Conservation (phyloP, 139 green algal genomes). For the Raphidocelis subcapitata region DNA sequence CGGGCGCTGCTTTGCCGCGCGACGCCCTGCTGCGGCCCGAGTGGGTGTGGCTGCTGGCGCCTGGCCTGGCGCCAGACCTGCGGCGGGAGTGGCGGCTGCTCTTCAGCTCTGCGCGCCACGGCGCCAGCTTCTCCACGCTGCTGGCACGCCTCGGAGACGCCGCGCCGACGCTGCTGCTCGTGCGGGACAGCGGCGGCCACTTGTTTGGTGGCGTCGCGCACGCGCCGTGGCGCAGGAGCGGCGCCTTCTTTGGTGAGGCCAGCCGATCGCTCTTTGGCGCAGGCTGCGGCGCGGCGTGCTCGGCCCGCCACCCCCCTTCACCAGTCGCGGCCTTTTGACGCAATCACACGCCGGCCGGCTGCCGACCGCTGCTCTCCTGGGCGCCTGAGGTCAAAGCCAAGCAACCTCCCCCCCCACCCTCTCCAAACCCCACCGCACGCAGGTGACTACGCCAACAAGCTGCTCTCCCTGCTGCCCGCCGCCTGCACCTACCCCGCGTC, state of each 20-base stretch:
- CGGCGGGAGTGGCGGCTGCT: conserved; percentile 46
- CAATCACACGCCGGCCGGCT: too few relatives aligned
- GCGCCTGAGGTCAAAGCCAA: too few relatives aligned
- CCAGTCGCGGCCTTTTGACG: too few relatives aligned
- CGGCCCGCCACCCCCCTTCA: too few relatives aligned
- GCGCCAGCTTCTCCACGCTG: conserved; percentile 54
- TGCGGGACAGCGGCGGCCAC: conserved; percentile 36
- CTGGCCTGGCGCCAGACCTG: conserved; percentile 14
- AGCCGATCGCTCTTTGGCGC: too few relatives aligned
- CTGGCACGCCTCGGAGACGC: conserved; percentile 25
- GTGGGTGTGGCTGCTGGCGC: conserved; percentile 23
- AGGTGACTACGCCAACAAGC: conserved; percentile 35
- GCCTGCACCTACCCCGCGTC: conserved; percentile 8
- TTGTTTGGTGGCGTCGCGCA: conserved; percentile 52
- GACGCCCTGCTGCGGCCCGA: conserved; percentile 18
- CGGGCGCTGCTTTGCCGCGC: too few relatives aligned
- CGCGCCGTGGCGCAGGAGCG: conserved; percentile 42
- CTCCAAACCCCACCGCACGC: background rate
- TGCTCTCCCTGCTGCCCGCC: conserved; percentile 42
- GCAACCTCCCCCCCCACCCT: too few relatives aligned
- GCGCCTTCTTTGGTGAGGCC: conserved; percentile 48
- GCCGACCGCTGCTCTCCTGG: too few relatives aligned
- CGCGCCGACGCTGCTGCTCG: conserved; percentile 37
- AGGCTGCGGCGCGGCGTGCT: too few relatives aligned
- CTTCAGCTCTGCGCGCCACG: conserved; percentile 44